Evolutionary conservation across 768 basidiomycete genomes (phyloP).

Genomic region (Agaricus blazei): DNA sequence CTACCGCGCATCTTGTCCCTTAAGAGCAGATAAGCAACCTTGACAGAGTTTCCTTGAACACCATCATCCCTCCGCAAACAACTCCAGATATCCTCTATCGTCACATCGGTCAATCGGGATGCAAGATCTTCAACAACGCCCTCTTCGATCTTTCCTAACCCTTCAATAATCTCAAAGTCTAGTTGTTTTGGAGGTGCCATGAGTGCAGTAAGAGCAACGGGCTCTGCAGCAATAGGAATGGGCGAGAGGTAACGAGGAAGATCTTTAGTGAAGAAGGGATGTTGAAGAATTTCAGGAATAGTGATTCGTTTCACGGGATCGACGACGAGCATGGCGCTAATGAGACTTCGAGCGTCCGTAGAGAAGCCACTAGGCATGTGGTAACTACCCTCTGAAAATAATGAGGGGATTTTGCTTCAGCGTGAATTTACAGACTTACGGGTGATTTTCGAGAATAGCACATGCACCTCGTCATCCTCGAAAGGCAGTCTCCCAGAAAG

Average conservation of each 20-base stretch:
- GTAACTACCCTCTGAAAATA: constrained; percentile 70
- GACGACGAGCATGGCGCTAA: constrained; percentile 86
- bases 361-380: constrained; percentile 81
- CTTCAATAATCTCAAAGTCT: constrained; percentile 86
- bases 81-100: constrained; percentile 84
- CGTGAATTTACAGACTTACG: constrained; percentile 39
- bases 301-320: constrained; percentile 96
- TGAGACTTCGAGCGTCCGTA: constrained; percentile 70
- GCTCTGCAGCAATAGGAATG: constrained; percentile 72
- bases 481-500: constrained; percentile 93
- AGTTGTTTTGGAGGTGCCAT: constrained; percentile 63
- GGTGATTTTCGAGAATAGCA: constrained; percentile 91
- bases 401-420: not conserved
- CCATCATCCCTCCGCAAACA: constrained; percentile 81
- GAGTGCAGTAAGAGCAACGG: constrained; percentile 67
- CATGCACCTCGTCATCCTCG: constrained; percentile 94
- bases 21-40: constrained; percentile 93
- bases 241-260: constrained; percentile 84
- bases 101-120: constrained; percentile 63
- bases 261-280: constrained; percentile 86
- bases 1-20: constrained; percentile 83
- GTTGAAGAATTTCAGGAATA: constrained; percentile 82
- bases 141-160: constrained; percentile 88
- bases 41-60: constrained; percentile 84
- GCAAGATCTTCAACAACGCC: constrained; percentile 84